Evolutionary conservation across 805 yeast species (phyloP).

Genomic region (Hyphopichia homilentoma): DNA sequence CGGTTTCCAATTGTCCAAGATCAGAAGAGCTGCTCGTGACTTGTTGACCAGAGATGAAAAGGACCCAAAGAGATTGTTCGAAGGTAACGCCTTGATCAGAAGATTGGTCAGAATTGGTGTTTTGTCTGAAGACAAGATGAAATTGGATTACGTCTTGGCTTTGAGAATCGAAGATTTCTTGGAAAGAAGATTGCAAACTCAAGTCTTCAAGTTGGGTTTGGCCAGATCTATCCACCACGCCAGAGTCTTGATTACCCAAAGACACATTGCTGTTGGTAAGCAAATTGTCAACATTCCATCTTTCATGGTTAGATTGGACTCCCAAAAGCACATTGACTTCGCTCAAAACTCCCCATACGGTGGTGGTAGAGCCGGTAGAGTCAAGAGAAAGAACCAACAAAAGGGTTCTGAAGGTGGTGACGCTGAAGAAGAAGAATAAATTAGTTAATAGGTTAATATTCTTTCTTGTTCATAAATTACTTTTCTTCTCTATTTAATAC

Average conservation of each 20-base stretch:
- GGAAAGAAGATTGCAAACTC: constrained; percentile 99
- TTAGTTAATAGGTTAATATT: constrained; percentile 14
- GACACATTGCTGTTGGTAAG: constrained; percentile 99
- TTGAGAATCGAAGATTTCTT: constrained; percentile 97
- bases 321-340: constrained; percentile 99
- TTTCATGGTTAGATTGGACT: constrained; percentile 99
- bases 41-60: constrained; percentile 99
- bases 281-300: constrained; percentile 98
- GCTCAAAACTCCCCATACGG: constrained; percentile 99
- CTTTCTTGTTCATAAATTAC: constrained; percentile 3
- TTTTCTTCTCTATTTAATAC: no score
- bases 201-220: constrained; percentile 98
- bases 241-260: constrained; percentile 96
- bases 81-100: constrained; percentile 99
- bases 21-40: constrained; percentile 99
- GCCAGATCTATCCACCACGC: constrained; percentile 99
- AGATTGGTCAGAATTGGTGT: constrained; percentile 99
- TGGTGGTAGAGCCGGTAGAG: constrained; percentile 99
- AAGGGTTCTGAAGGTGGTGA: constrained; percentile 57
- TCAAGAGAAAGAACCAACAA: constrained; percentile 87
- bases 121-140: constrained; percentile 98
- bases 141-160: constrained; percentile 99
- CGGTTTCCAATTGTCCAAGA: constrained; percentile 98
- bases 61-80: constrained; percentile 99
- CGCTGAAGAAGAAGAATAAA: constrained; percentile 73